Evolutionary conservation across 257 asterid species (phyloP), one percentile per base, ranked within the genome.

Genomic region (Nyctanthes arbortristis): DNA sequence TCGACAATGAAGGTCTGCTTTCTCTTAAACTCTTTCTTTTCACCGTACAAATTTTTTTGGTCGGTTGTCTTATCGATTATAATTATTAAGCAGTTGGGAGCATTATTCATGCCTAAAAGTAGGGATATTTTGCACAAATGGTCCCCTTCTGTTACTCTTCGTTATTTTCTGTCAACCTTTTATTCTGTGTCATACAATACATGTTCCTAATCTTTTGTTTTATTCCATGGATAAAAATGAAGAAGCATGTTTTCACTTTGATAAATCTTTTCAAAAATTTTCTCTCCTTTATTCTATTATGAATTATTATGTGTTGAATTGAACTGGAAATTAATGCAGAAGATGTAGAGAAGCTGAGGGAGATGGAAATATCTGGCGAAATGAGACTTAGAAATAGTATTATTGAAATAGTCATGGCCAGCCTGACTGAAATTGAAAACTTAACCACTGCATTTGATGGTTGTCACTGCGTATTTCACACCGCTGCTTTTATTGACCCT

Each of bases 401-500:
- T 5, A 65, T 91, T 2, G 97, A 91, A 75, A 92, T 88, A 7
- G 88, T 82, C n/a, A 77, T 80, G 91, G 97, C 96, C 1, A 84
- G 77, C 32, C 75, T 87, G 36, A 76, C 76, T 0, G 89, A 87
- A 16, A 73, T 83, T 14, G 87, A 83, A 20, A 83, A 86, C 82
- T 78, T 93, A 24, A 65, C 71, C 5, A 85, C 71, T 59, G 96
- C 97, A 1, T 89, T 93, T 75, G 63, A 79, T 65, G 97, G 97
- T 63, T 93, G 97, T 56, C 81, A 82, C 28, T 91, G 88, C 30
- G 90, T 93, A 8, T 87, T 93, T 66, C 99, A 93, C 70, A 91
- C 96, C 2, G 87, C 97, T 45, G 87, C 93, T 5, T 89, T 93
- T 24, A 81, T 93, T 71, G 99, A 93, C 75, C 96, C 97, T 1